phyloP scores from a whole-genome alignment of 129 eudicot genomes.

The Sambucus nigra region DNA sequence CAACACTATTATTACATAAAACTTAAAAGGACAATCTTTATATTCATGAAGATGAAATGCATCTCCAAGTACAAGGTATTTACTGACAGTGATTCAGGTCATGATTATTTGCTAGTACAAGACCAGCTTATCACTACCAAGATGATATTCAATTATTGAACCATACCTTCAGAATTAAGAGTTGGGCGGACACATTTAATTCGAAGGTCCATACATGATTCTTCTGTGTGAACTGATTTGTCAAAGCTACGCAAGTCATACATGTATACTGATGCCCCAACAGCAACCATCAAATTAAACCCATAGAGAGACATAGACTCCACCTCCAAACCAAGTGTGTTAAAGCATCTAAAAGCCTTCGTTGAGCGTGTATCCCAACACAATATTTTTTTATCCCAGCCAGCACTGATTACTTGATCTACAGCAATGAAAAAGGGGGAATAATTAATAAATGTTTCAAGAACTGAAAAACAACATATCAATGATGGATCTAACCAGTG shows the following conservation, averaged over 20 bases:
- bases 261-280: constrained; percentile 46
- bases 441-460: not conserved
- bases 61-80: not conserved
- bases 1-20: no score
- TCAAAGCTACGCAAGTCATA: constrained; percentile 67
- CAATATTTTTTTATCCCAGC: constrained; percentile 66
- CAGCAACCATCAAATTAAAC: constrained; percentile 49
- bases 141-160: not conserved
- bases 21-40: no score
- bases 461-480: not conserved
- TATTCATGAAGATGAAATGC: no score
- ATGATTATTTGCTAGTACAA: not conserved
- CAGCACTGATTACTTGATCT: constrained; percentile 69
- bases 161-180: constrained; percentile 39
- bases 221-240: constrained; percentile 33
- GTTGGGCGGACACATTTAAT: constrained; percentile 73
- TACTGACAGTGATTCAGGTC: not conserved
- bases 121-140: not conserved
- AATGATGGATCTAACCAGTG: not conserved
- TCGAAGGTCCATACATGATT: constrained; percentile 29
- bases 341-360: constrained; percentile 26
- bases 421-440: constrained; percentile 7
- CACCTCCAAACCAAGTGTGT: constrained; percentile 30
- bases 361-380: constrained; percentile 76
- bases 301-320: constrained; percentile 70